These are phyloP conservation scores for Citrullus colocynthis DNA, from an alignment of 306 rosid genomes.

Conservation along the genomic window DNA sequence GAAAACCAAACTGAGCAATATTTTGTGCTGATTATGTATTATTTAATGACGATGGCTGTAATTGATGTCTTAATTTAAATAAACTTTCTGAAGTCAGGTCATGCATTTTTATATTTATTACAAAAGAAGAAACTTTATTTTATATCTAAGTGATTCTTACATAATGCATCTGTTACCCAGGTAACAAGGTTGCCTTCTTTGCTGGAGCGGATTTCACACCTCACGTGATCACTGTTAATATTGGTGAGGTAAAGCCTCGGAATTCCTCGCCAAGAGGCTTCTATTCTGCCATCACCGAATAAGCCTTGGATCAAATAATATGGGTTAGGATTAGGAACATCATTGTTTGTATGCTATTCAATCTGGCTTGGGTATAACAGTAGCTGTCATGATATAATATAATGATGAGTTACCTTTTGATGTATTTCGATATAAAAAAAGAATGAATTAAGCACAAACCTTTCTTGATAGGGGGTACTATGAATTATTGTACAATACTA, in stretches of 20 bases:
- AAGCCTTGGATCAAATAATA: not conserved
- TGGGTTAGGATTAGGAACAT: not conserved
- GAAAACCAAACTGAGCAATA: not conserved
- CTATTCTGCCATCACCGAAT: not conserved
- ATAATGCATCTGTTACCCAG: not conserved
- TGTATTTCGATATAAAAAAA: no score
- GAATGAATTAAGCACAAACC: no score
- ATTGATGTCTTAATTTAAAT: not conserved
- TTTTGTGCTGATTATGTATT: not conserved
- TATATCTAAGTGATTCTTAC: not conserved
- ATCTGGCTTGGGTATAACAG: not conserved
- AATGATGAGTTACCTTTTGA: not conserved
- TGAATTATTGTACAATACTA: not conserved
- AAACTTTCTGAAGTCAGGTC: not conserved
- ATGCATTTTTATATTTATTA: not conserved
- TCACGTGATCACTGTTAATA: slow-evolving; percentile 7
- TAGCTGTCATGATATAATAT: not conserved
- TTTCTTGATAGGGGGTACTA: no score
- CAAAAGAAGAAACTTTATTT: not conserved
- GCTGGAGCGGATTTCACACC: slow-evolving; percentile 8
- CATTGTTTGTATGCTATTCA: not conserved
- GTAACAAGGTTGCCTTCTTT: not conserved
- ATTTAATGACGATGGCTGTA: not conserved
- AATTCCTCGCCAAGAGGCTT: not conserved
- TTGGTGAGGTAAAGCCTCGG: slow-evolving; percentile 8